Percentiles rank a stretch among this genome's conserved stretches.
Evolutionary conservation across 1,284 basidiomycete genomes (phyloP).

Genomic region (Singerocomus inundabilis): DNA sequence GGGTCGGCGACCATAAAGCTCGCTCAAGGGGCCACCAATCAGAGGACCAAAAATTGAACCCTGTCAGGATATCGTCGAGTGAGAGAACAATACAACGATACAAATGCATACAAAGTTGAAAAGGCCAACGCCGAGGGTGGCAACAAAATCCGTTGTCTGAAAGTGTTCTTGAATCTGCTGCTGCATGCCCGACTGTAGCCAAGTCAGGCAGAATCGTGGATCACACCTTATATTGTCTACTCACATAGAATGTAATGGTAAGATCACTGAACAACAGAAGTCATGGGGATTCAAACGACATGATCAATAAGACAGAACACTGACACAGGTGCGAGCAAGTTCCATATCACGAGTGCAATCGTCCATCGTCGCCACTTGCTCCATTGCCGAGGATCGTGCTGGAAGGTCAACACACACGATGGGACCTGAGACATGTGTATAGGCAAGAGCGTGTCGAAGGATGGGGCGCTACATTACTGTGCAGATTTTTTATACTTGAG

Average conservation of each 20-base stretch:
- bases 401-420: constrained; percentile 16
- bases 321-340: constrained; percentile 28
- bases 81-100: background rate
- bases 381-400: constrained; percentile 28
- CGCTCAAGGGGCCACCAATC: constrained; percentile 28
- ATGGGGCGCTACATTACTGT: background rate
- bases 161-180: constrained; percentile 28
- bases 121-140: constrained; percentile 26
- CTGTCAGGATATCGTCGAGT: constrained; percentile 8
- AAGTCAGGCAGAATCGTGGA: background rate
- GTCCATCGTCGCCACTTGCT: constrained; percentile 26
- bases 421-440: constrained; percentile 21
- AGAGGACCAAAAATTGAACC: constrained; percentile 28
- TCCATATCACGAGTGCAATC: constrained; percentile 26
- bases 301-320: constrained; percentile 5
- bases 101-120: constrained; percentile 24
- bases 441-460: constrained; percentile 6
- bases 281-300: constrained; percentile 7
- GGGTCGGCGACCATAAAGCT: constrained; percentile 25
- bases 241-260: constrained; percentile 26
- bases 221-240: background rate
- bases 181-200: constrained; percentile 27
- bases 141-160: constrained; percentile 15
- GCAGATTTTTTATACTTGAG: constrained; percentile 8
- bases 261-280: constrained; percentile 21